Evolutionary conservation across 192 early-diverging fungal genomes (phyloP), one percentile per base, ranked within the genome.

Genomic region (Dimargaris cristalligena): DNA sequence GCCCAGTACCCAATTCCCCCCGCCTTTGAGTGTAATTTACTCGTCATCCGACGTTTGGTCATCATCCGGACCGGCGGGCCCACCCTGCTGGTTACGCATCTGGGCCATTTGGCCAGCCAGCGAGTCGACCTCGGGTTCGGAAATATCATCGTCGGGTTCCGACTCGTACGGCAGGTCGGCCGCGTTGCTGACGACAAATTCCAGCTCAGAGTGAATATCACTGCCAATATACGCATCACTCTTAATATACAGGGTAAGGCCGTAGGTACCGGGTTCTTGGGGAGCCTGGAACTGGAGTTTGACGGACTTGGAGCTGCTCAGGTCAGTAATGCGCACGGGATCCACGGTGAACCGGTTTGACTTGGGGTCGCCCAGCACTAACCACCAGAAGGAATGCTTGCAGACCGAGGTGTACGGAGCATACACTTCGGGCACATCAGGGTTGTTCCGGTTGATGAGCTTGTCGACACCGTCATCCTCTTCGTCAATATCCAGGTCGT

Each of bases 61-160:
- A 0, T 26, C 55, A 1, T 25, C 34, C 18, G 16, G 33, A 38
- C 59, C 63, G 14, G 52, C 61, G 48, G 62, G 60, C 38, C 69
- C 69, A 18, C 64, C 59, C 45, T 73, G 76, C 72, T 89, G 85
- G 66, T 83, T 84, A 33, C 84, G 80, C 78, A 92, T 79, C 73
- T 87, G 67, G 35, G 87, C 83, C 90, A 97, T 92, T 74, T 94
- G 92, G 9, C 91, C 94, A 26, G 92, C 92, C 65, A 97, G 84
- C 34, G 86, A 86, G 70, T 95, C 90, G 52, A 93, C 91, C 54
- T 94, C 95, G 33, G 93, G 92, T 63, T 97, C 95, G 20, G 89
- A 91, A 57, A 97, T 97, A 56, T 91, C 87, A 64, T 95, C 93
- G 38, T 94, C 90, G 8, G 71, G 69, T 55, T 90, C 86, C 4